These are phyloP conservation scores for Wickerhamiella siamensis DNA, from an alignment of 805 yeast genomes.

Conservation along the genomic window DNA sequence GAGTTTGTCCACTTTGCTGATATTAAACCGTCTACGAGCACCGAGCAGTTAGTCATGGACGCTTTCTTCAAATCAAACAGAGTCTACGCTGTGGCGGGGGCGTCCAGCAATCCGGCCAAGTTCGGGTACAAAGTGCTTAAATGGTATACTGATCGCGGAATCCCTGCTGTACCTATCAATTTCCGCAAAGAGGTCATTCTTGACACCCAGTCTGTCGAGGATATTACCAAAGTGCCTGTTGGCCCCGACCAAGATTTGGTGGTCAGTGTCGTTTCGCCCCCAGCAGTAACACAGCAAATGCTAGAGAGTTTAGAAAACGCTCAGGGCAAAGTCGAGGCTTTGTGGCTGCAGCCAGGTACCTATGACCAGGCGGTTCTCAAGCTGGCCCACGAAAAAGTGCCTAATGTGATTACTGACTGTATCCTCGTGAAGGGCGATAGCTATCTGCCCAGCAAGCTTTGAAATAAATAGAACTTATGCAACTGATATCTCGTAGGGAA, in stretches of 20 bases:
- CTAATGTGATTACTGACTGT: conserved; percentile 43
- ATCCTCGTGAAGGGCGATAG: conserved; percentile 53
- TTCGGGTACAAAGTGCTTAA: conserved; percentile 54
- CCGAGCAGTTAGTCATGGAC: conserved; percentile 18
- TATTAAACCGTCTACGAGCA: no score
- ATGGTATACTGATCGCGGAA: conserved; percentile 47
- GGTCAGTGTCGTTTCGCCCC: conserved; percentile 65
- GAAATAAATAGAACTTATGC: neutral
- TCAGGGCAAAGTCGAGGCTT: conserved; percentile 31
- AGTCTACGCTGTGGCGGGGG: conserved; percentile 56
- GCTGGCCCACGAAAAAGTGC: conserved; percentile 21
- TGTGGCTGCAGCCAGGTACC: conserved; percentile 82
- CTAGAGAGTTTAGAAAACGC: conserved; percentile 28
- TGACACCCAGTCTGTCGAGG: conserved; percentile 27
- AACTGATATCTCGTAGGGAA: conserved; percentile 36
- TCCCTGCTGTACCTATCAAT: conserved; percentile 55
- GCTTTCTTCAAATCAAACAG: conserved; percentile 38
- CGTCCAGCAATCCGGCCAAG: conserved; percentile 46
- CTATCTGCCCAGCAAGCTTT: conserved; percentile 15
- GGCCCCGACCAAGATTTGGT: conserved; percentile 24
- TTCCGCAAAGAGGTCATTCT: conserved; percentile 38
- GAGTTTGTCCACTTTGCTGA: no score
- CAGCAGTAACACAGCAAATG: conserved; percentile 37
- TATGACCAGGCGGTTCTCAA: conserved; percentile 36
- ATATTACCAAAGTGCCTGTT: conserved; percentile 16